Evolutionary conservation across 2,329 filamentous ascomycete species (phyloP).

Genomic region (Tolypocladium ophioglossoides): DNA sequence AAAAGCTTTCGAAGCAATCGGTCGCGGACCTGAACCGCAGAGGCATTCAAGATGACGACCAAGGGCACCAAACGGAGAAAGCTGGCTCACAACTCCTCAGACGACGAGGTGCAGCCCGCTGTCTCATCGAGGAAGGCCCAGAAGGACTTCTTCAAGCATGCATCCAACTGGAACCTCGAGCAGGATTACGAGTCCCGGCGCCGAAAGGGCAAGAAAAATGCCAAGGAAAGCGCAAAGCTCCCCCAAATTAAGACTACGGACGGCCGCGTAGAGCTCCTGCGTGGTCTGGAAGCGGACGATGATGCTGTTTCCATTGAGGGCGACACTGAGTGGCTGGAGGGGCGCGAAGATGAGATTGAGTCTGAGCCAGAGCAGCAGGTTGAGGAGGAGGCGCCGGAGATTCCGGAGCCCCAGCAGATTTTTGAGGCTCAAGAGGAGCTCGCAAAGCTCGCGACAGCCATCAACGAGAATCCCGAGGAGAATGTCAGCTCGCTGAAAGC

Average conservation of each 20-base stretch:
- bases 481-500: constrained; percentile 70
- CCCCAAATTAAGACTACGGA: constrained; percentile 74
- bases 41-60: constrained; percentile 30
- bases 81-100: constrained; percentile 40
- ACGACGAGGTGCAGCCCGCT: constrained; percentile 29
- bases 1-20: background rate
- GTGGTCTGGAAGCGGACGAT: constrained; percentile 44
- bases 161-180: constrained; percentile 80
- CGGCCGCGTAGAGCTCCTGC: constrained; percentile 55
- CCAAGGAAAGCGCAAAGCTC: constrained; percentile 61
- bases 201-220: constrained; percentile 66
- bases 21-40: background rate
- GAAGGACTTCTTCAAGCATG: constrained; percentile 61
- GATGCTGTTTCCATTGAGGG: constrained; percentile 49
- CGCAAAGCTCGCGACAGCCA: constrained; percentile 64
- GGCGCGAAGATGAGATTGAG: constrained; percentile 42
- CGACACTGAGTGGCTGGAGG: constrained; percentile 55
- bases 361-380: constrained; percentile 36
- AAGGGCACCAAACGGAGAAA: constrained; percentile 47
- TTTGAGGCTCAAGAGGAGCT: constrained; percentile 84
- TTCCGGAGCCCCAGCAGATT: constrained; percentile 72
- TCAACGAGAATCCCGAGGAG: constrained; percentile 93
- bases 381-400: constrained; percentile 45
- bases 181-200: constrained; percentile 79
- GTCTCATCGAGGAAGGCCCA: constrained; percentile 31